Evolutionary conservation across 2,329 filamentous ascomycete species (phyloP).

Genomic region (Pseudocercospora cruenta): DNA sequence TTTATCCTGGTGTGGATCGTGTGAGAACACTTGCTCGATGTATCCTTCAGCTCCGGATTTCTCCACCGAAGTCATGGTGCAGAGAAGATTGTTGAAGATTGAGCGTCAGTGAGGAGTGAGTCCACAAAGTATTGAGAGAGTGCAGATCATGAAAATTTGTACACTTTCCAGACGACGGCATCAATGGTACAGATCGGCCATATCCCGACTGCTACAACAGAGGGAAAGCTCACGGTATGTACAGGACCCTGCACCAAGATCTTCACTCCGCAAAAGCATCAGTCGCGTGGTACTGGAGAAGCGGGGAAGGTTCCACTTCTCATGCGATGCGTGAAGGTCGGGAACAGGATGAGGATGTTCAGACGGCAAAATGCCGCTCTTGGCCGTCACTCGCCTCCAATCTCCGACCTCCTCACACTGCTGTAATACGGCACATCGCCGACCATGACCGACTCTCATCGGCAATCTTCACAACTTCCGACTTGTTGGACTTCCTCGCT

Average conservation of each 20-base stretch:
- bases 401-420: neutral
- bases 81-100: neutral
- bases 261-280: neutral
- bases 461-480: no score
- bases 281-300: neutral
- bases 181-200: neutral
- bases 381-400: neutral
- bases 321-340: neutral
- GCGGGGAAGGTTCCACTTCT: neutral
- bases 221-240: neutral
- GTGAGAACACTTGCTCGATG: conserved; percentile 4
- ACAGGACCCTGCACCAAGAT: neutral
- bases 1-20: neutral
- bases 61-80: neutral
- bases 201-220: neutral
- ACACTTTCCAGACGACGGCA: no score
- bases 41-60: neutral
- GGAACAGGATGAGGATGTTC: no score
- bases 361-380: neutral
- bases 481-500: no score
- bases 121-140: no score
- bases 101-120: no score
- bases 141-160: no score
- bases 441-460: neutral
- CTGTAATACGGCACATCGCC: neutral